Conservation (phyloP, 73 alveolate genomes). For the Halteria grandinella region DNA sequence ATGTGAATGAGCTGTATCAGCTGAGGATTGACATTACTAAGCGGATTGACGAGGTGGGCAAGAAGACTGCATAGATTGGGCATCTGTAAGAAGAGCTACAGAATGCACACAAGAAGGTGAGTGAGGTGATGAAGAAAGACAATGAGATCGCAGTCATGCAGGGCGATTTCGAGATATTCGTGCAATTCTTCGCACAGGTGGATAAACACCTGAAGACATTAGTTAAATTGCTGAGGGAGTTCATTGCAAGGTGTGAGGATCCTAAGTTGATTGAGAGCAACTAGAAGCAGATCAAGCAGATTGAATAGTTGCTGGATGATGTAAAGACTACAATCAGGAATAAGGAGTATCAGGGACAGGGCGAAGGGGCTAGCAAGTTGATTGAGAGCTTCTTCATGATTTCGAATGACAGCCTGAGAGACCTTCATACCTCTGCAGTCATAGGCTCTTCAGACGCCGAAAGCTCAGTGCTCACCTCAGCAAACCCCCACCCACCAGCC, state of each 20-base stretch:
- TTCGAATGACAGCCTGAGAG: slow-evolving; percentile 34
- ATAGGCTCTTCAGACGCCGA: slow-evolving; percentile 11
- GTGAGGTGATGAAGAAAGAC: slow-evolving; percentile 17
- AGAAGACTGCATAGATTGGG: no score
- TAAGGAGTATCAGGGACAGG: slow-evolving; percentile 17
- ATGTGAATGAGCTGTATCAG: slow-evolving; percentile 31
- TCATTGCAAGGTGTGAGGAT: slow-evolving; percentile 34
- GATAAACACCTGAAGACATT: slow-evolving; percentile 38
- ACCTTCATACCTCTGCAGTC: slow-evolving; percentile 38
- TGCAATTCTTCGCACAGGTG: slow-evolving; percentile 27
- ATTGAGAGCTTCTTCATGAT: slow-evolving; percentile 28
- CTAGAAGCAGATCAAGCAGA: slow-evolving; percentile 14
- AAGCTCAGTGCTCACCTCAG: no score
- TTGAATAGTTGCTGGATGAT: slow-evolving; percentile 25
- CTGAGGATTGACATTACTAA: slow-evolving; percentile 30
- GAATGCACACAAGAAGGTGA: not conserved
- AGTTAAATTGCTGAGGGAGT: slow-evolving; percentile 29
- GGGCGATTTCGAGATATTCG: slow-evolving; percentile 22
- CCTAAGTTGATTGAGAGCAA: slow-evolving; percentile 32
- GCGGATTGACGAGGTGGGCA: slow-evolving; percentile 29
- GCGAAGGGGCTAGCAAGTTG: slow-evolving; percentile 33
- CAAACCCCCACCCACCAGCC: not conserved
- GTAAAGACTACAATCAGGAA: slow-evolving; percentile 22
- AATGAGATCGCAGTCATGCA: slow-evolving; percentile 13
- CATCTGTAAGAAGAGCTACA: slow-evolving; percentile 21